Evolutionary conservation across 2,329 filamentous ascomycete genomes (phyloP).

Genomic region (Hypoxylon sp.): DNA sequence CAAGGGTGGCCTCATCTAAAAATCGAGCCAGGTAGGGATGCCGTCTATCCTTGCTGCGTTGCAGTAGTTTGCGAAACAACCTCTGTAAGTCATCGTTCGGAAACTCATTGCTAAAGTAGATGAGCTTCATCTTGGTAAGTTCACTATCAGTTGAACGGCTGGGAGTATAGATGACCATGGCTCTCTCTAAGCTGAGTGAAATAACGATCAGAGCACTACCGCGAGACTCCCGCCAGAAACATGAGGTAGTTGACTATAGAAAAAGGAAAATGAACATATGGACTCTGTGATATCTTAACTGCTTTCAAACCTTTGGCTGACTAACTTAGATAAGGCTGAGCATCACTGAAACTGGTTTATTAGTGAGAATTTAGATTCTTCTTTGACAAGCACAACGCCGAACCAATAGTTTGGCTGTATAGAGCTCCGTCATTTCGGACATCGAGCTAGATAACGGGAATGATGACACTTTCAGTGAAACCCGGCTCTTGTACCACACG

Average conservation of each 20-base stretch:
- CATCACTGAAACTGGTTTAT: neutral
- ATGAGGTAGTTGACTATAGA: neutral
- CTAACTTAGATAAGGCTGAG: neutral
- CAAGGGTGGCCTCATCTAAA: constrained; percentile 58
- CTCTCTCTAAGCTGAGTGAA: neutral
- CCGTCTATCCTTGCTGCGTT: constrained; percentile 58
- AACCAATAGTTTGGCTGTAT: neutral
- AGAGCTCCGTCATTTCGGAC: neutral
- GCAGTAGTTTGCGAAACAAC: constrained; percentile 59
- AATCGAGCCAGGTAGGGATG: constrained; percentile 59
- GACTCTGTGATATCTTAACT: neutral
- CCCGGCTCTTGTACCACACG: neutral
- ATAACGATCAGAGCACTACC: neutral
- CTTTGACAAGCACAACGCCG: neutral
- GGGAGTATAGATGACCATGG: neutral
- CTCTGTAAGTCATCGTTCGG: constrained; percentile 61
- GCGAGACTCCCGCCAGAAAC: neutral
- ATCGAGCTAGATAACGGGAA: neutral
- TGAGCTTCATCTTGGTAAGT: constrained; percentile 4
- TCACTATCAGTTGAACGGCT: neutral
- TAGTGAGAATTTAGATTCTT: neutral
- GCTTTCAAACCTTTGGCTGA: neutral
- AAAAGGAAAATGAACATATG: neutral
- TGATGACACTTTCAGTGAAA: neutral
- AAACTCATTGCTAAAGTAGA: constrained; percentile 65